These are phyloP conservation scores for Thelonectria rubi DNA, from an alignment of 2,329 filamentous ascomycete genomes.

Conservation along the genomic window DNA sequence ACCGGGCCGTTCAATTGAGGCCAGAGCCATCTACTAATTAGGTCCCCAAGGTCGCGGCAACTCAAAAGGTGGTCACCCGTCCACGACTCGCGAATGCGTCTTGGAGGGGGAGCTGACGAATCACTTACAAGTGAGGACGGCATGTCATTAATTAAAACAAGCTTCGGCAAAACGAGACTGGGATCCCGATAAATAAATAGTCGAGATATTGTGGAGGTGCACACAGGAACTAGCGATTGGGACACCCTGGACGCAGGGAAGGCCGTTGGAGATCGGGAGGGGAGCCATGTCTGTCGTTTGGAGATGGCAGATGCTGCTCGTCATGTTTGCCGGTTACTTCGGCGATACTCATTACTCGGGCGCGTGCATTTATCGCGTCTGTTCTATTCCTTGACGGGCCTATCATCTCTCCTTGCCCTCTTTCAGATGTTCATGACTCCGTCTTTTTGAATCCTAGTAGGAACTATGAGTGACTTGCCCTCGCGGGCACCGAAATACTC, in stretches of 20 bases:
- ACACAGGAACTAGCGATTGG: neutral
- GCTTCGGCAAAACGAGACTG: neutral
- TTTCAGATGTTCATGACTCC: no score
- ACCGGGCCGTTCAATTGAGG: neutral
- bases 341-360: neutral
- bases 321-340: neutral
- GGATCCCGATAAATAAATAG: neutral
- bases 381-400: neutral
- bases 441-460: no score
- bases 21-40: neutral
- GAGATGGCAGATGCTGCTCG: neutral
- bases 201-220: neutral
- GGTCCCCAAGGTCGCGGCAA: neutral
- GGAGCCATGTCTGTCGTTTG: neutral
- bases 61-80: neutral
- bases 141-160: neutral
- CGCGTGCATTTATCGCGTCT: neutral
- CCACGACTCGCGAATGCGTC: neutral
- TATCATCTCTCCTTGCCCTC: no score
- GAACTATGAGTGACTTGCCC: no score
- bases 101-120: neutral
- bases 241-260: neutral
- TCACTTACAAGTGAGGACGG: neutral
- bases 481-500: no score
- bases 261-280: neutral